Percentiles rank a stretch among this genome's conserved stretches.
Evolutionary conservation across 768 basidiomycete species (phyloP).

Genomic region (Russula ochroleuca): DNA sequence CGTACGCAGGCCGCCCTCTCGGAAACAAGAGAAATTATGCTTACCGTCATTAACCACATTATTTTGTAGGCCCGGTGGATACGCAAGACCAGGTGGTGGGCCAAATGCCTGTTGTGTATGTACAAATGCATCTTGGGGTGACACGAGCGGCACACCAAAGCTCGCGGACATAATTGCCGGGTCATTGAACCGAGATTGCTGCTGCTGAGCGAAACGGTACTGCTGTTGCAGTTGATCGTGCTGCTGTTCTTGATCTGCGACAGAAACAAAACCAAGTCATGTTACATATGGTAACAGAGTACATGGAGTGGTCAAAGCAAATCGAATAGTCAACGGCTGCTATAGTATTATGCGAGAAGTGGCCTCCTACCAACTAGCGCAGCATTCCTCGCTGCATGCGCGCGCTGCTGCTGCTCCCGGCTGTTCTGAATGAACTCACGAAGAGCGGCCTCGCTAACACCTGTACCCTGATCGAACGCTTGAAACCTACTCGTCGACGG

Average conservation of each 20-base stretch:
- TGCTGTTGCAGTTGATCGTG: constrained; percentile 34
- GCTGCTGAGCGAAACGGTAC: constrained; percentile 32
- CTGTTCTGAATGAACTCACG: constrained; percentile 72
- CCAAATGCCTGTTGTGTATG: constrained; percentile 33
- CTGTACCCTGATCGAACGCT: constrained; percentile 46
- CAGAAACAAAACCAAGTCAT: constrained; percentile 28
- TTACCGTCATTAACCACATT: constrained; percentile 29
- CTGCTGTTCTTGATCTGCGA: constrained; percentile 36
- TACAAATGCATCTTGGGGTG: constrained; percentile 15
- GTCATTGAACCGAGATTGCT: constrained; percentile 23
- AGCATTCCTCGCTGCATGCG: constrained; percentile 33
- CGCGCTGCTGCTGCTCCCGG: constrained; percentile 47
- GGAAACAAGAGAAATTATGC: constrained; percentile 6
- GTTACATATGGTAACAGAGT: constrained; percentile 30
- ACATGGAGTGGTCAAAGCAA: constrained; percentile 20
- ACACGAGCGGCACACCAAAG: constrained; percentile 13
- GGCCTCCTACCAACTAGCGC: constrained; percentile 47
- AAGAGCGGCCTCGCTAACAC: constrained; percentile 70
- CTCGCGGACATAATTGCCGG: constrained; percentile 24
- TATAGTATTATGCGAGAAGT: constrained; percentile 40
- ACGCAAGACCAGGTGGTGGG: constrained; percentile 66
- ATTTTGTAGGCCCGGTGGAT: constrained; percentile 35
- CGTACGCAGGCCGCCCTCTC: constrained; percentile 8
- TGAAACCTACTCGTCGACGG: constrained; percentile 45
- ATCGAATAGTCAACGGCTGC: constrained; percentile 31